Evolutionary conservation across 106 monocot genomes (phyloP).

Genomic region (Dioscorea dumetorum): DNA sequence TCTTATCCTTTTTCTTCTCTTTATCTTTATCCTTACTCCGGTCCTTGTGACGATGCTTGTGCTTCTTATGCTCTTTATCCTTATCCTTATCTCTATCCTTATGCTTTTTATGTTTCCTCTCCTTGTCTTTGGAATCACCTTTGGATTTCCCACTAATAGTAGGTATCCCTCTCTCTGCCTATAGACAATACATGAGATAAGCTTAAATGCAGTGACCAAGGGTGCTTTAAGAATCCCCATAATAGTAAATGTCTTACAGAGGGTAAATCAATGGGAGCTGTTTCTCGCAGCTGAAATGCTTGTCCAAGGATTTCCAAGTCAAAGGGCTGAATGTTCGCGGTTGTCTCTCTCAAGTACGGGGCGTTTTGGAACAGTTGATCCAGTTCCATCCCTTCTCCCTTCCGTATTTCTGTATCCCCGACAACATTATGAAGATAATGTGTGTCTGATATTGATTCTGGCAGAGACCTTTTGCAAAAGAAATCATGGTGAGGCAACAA

Average conservation of each 20-base stretch:
- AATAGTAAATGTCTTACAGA: constrained; percentile 42
- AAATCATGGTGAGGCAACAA: constrained; percentile 81
- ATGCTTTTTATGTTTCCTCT: constrained; percentile 86
- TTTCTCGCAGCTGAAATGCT: constrained; percentile 86
- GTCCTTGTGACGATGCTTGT: constrained; percentile 88
- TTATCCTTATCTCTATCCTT: constrained; percentile 82
- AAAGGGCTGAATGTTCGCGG: constrained; percentile 67
- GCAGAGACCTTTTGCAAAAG: constrained; percentile 79
- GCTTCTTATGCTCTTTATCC: constrained; percentile 94
- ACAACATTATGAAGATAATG: constrained; percentile 93
- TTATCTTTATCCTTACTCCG: constrained; percentile 82
- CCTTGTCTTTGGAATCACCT: constrained; percentile 63
- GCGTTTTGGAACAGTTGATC: constrained; percentile 71
- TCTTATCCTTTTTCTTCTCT: constrained; percentile 85
- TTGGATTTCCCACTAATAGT: constrained; percentile 72
- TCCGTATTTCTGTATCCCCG: constrained; percentile 93
- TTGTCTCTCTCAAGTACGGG: constrained; percentile 54
- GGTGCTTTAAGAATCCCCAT: neutral
- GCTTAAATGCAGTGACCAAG: neutral
- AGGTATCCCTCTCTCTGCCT: constrained; percentile 73
- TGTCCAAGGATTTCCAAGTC: constrained; percentile 69
- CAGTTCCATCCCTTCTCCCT: constrained; percentile 93
- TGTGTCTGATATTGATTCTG: constrained; percentile 80
- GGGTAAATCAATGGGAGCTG: constrained; percentile 67
- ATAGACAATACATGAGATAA: neutral